These are phyloP conservation scores for Macrolepiota albuminosa DNA, from an alignment of 768 basidiomycete genomes.

Conservation along the genomic window DNA sequence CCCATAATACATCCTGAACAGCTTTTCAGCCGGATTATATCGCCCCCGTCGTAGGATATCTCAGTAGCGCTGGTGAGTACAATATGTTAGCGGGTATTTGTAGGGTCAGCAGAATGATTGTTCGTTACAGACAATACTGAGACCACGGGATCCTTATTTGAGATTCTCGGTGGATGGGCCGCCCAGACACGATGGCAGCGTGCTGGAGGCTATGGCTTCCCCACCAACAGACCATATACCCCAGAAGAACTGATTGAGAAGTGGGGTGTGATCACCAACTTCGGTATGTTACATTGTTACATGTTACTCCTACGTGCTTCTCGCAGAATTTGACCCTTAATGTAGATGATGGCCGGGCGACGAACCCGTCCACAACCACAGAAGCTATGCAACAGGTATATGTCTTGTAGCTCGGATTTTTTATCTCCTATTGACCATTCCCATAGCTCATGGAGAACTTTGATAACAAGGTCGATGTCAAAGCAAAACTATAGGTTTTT, in stretches of 20 bases:
- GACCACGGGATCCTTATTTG: slow-evolving; percentile 74
- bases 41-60: slow-evolving; percentile 88
- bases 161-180: slow-evolving; percentile 88
- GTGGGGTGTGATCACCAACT: slow-evolving; percentile 82
- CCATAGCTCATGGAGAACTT: slow-evolving; percentile 45
- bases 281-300: slow-evolving; percentile 45
- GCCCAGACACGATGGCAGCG: slow-evolving; percentile 93
- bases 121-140: slow-evolving; percentile 56
- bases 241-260: slow-evolving; percentile 78
- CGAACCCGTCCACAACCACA: slow-evolving; percentile 67
- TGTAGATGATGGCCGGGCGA: slow-evolving; percentile 75
- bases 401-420: slow-evolving; percentile 10
- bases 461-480: slow-evolving; percentile 41
- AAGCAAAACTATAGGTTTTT: slow-evolving; percentile 25
- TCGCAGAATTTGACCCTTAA: background rate
- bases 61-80: slow-evolving; percentile 63
- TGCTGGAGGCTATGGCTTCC: slow-evolving; percentile 83
- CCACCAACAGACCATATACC: slow-evolving; percentile 64
- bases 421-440: background rate
- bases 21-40: slow-evolving; percentile 74
- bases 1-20: background rate
- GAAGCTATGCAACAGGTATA: slow-evolving; percentile 75
- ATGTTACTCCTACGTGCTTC: background rate
- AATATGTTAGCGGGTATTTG: background rate
- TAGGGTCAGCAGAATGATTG: background rate